Percentiles rank a stretch among this genome's conserved stretches.
Evolutionary conservation across 345 rosid genomes (phyloP).

Genomic region (Eutrema japonicum): DNA sequence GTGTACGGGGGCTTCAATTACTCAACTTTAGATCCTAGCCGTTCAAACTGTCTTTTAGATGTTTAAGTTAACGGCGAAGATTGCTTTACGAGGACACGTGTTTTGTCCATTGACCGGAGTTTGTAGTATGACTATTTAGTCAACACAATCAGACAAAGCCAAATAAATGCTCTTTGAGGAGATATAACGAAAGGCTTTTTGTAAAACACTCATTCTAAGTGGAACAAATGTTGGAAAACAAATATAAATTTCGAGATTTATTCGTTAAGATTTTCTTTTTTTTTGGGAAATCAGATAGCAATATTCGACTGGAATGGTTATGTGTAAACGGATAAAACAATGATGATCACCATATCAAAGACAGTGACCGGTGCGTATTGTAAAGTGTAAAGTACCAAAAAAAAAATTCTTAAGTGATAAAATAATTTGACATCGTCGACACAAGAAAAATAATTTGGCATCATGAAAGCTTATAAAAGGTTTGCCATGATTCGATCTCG

Average conservation of each 20-base stretch:
- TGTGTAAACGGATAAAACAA: slow-evolving; percentile 1
- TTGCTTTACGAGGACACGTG: neutral
- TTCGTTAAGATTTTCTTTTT: no score
- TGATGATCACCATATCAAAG: slow-evolving; percentile 10
- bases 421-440: slow-evolving; percentile 12
- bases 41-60: neutral
- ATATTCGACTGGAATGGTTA: neutral
- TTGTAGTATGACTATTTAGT: no score
- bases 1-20: neutral
- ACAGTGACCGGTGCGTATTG: neutral
- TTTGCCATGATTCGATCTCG: slow-evolving; percentile 17
- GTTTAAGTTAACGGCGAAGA: neutral
- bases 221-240: no score
- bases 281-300: neutral
- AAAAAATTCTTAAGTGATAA: slow-evolving; percentile 5
- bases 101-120: neutral
- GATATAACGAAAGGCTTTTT: neutral
- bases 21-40: neutral
- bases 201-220: neutral
- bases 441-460: slow-evolving; percentile 3
- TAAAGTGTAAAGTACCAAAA: neutral
- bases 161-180: neutral
- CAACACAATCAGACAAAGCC: neutral
- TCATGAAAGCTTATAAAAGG: slow-evolving; percentile 29
- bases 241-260: no score